Evolutionary conservation across 495 filamentous ascomycete species (phyloP).

Genomic region (Aspergillus olivimuriae): DNA sequence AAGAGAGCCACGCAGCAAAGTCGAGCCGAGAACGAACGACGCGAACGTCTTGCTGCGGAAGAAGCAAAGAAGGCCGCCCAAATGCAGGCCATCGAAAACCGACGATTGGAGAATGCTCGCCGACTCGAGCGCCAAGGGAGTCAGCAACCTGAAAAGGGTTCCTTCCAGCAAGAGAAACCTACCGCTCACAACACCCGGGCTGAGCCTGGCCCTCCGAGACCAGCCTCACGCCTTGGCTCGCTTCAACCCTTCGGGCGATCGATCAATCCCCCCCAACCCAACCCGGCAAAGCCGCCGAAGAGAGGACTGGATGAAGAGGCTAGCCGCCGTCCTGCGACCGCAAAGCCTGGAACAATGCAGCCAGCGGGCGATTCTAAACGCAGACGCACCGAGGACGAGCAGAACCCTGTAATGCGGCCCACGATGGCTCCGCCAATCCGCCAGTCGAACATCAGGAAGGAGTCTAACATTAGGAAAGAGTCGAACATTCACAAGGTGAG

Average conservation of each 20-base stretch:
- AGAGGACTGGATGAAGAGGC: conserved; percentile 49
- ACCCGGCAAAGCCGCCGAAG: conserved; percentile 62
- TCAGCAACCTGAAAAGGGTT: conserved; percentile 41
- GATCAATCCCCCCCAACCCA: conserved; percentile 47
- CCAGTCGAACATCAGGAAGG: conserved; percentile 73
- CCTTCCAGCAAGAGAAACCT: conserved; percentile 29
- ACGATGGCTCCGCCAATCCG: conserved; percentile 79
- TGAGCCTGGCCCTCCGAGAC: conserved; percentile 45
- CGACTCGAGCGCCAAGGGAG: conserved; percentile 48
- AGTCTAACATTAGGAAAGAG: conserved; percentile 38
- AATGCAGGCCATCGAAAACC: conserved; percentile 62
- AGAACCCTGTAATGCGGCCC: conserved; percentile 40
- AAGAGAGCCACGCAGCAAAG: conserved; percentile 56
- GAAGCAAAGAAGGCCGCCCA: conserved; percentile 63
- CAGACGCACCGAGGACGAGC: conserved; percentile 54
- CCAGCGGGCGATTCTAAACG: conserved; percentile 49
- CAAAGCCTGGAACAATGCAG: conserved; percentile 38
- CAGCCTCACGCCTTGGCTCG: conserved; percentile 50
- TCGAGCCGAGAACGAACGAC: conserved; percentile 41
- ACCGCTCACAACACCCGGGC: conserved; percentile 25
- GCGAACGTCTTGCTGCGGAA: conserved; percentile 42
- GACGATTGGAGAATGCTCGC: conserved; percentile 58
- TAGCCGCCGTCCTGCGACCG: conserved; percentile 34
- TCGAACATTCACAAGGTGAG: conserved; percentile 8
- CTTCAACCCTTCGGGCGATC: conserved; percentile 42